Evolutionary conservation across 192 early-diverging fungal species (phyloP).

Genomic region (Phycomyces nitens): DNA sequence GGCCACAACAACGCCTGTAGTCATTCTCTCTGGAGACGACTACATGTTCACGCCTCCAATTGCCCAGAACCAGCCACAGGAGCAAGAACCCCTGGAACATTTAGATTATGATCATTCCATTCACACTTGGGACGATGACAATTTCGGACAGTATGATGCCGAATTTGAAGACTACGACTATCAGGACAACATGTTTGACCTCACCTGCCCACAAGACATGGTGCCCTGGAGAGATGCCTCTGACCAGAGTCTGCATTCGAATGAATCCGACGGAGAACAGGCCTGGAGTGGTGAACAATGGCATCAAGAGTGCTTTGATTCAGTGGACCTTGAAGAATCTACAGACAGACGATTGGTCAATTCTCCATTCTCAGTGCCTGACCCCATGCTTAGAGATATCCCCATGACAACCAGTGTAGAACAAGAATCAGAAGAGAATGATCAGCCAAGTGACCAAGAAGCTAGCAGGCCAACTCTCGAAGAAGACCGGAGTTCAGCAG

Average conservation of each 20-base stretch:
- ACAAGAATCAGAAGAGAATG: background rate
- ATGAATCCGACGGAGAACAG: too few relatives aligned
- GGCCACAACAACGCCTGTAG: slow-evolving; percentile 12
- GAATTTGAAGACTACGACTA: slow-evolving; percentile 9
- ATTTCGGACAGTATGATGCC: slow-evolving; percentile 4
- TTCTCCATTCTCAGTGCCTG: too few relatives aligned
- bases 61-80: background rate
- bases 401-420: background rate
- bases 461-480: slow-evolving; percentile 2
- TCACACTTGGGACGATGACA: background rate
- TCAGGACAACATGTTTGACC: background rate
- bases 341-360: too few relatives aligned
- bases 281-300: too few relatives aligned
- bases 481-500: slow-evolving; percentile 6
- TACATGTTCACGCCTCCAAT: slow-evolving; percentile 35
- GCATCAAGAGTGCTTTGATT: too few relatives aligned
- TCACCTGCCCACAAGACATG: background rate
- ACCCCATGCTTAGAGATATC: too few relatives aligned
- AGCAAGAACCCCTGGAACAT: background rate
- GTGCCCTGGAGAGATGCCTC: slow-evolving; percentile 4
- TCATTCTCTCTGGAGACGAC: slow-evolving; percentile 28
- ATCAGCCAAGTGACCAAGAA: background rate
- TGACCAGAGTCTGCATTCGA: background rate
- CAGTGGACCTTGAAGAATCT: too few relatives aligned
- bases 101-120: background rate